Percentiles rank a stretch among this genome's conserved stretches.
These are phyloP conservation scores for Citrus cavaleriei DNA, from an alignment of 345 rosid species.

Conservation along the genomic window DNA sequence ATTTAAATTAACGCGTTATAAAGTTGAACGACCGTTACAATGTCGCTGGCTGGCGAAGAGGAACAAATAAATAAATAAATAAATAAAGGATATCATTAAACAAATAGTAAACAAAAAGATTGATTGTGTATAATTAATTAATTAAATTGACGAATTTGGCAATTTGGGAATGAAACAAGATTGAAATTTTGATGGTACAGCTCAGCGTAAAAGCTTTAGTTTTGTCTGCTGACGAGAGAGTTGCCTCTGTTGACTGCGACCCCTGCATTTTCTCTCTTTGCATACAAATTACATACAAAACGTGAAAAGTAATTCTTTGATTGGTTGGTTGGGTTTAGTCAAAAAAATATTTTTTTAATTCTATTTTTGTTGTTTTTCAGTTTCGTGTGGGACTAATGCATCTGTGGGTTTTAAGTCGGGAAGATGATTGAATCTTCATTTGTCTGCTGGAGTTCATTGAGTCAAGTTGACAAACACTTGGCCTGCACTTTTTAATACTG, in stretches of 20 bases:
- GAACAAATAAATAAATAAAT: too few species aligned
- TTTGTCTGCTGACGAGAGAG: neutral
- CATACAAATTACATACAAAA: neutral
- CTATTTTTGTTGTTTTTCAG: neutral
- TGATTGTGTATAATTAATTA: neutral
- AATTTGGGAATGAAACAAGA: neutral
- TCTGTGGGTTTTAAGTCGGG: conserved; percentile 2
- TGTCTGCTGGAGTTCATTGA: conserved; percentile 13
- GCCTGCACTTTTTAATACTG: neutral
- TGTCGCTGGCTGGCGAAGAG: neutral
- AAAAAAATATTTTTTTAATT: neutral
- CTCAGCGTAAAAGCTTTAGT: neutral
- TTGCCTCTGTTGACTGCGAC: conserved; percentile 27
- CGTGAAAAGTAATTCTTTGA: neutral
- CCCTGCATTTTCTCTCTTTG: neutral
- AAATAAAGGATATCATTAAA: too few species aligned
- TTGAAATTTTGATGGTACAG: neutral
- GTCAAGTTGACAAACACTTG: conserved; percentile 7
- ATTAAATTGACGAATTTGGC: neutral
- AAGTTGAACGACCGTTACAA: neutral
- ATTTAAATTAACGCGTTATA: neutral
- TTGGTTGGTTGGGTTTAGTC: neutral
- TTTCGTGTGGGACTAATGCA: neutral
- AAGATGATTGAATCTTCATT: neutral
- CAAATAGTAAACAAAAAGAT: neutral